Base-by-base conservation (phyloP, 2,329 filamentous ascomycete genomes). In the Fusarium veterinarium region DNA sequence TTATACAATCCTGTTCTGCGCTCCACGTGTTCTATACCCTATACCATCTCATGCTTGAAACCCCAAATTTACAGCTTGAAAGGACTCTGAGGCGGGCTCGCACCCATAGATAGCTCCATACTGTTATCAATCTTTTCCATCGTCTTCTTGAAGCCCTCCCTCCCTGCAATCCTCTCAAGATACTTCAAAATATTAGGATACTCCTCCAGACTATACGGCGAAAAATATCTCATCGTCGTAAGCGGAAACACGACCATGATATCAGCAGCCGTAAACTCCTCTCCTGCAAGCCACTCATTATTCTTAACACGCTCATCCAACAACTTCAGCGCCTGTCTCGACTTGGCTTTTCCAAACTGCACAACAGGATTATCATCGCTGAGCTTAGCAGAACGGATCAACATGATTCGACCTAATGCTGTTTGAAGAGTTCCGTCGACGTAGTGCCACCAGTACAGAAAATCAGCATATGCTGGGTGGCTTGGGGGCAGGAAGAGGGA, bases 401-500 rank as follows among this genome's bases (percentile, higher is more conserved):
- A 52, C 78, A 89, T 78, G 9, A 75, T 77, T 17, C 83, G 80
- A 8, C 76, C 69, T 40, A 88, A 66, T 0, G 78, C 77, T 0
- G 84, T 79, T 72, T 82, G 79, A 7, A 89, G 81, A 4, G 78
- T 84, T 38, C 83, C 83, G 75, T 88, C 86, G 13, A 83, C 81
- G 77, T 85, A 91, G 77, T 92, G 88, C 75, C 89, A 88, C 89
- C 89, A 93, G 82, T 89, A 91, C 2, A 93, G 76, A 71, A 90
- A 92, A 56, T 90, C 85, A 5, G 88, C 81, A 70, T 90, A 92
- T 48, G 84, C 83, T 20, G 83, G 79, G 56, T 88, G 80, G 0
- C 78, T 73, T 0, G 87, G 86, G 0, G 74, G 53, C 0, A 90
- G 72, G 14, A 84, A 80, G 0, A 92, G 81, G 17, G 79, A 80